Conservation (phyloP, 176 grass and related monocot genomes). For the Oryza glumipatula region DNA sequence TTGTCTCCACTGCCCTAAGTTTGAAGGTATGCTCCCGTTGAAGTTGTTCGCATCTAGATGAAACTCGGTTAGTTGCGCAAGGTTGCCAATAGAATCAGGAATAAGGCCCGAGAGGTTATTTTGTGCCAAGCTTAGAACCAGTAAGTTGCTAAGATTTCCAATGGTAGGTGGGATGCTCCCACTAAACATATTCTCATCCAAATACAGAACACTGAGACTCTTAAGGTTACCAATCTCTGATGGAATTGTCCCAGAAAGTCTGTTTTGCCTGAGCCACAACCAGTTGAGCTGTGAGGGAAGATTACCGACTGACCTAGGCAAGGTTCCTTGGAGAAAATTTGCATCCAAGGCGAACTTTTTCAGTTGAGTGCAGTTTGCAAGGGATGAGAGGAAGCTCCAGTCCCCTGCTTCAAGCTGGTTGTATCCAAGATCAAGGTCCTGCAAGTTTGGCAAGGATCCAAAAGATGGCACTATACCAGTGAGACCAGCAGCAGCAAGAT, state of each 20-base stretch:
- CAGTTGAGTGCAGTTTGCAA: slow-evolving; percentile 43
- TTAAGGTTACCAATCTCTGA: slow-evolving; percentile 47
- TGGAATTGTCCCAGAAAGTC: slow-evolving; percentile 49
- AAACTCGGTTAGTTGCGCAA: background rate
- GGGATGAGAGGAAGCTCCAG: slow-evolving; percentile 45
- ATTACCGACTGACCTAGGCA: slow-evolving; percentile 40
- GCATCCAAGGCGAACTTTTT: slow-evolving; percentile 16
- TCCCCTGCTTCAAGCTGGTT: slow-evolving; percentile 45
- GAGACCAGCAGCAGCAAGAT: slow-evolving; percentile 34
- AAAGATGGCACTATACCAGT: slow-evolving; percentile 37
- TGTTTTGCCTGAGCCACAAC: slow-evolving; percentile 43
- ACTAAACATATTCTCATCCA: slow-evolving; percentile 32
- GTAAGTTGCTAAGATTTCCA: slow-evolving; percentile 38
- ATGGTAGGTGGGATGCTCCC: slow-evolving; percentile 22
- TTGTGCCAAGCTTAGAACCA: background rate
- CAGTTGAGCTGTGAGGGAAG: slow-evolving; percentile 30
- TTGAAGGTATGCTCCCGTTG: slow-evolving; percentile 40
- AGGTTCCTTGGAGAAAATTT: slow-evolving; percentile 49
- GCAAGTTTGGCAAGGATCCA: slow-evolving; percentile 33
- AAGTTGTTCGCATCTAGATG: slow-evolving; percentile 39
- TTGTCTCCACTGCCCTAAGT: slow-evolving; percentile 44
- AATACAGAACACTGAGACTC: slow-evolving; percentile 29
- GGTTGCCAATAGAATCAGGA: slow-evolving; percentile 31
- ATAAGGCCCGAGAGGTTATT: background rate
- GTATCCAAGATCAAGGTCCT: slow-evolving; percentile 4